Conservation (phyloP, 495 filamentous ascomycete species). For the Podospora bellae-mahoneyi region DNA sequence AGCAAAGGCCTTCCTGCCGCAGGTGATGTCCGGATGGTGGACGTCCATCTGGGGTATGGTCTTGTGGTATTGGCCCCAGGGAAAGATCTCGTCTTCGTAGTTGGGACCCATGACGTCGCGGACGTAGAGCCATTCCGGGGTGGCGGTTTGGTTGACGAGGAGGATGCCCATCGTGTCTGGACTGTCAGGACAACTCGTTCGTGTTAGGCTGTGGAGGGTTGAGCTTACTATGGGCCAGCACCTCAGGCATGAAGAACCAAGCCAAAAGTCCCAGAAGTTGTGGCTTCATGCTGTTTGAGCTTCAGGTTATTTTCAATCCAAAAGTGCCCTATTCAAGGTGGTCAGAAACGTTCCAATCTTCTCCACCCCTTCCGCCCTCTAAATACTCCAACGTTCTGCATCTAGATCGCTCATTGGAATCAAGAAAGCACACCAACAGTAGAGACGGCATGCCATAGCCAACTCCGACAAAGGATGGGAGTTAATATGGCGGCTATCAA, state of each 20-base stretch:
- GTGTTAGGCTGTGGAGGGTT: not conserved
- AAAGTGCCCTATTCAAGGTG: not conserved
- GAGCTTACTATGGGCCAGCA: not conserved
- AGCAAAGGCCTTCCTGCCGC: conserved; percentile 19
- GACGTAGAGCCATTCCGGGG: conserved; percentile 26
- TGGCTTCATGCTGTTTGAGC: not conserved
- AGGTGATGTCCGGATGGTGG: conserved; percentile 19
- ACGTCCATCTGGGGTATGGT: conserved; percentile 8
- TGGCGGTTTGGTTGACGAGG: conserved; percentile 43
- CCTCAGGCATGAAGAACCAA: not conserved
- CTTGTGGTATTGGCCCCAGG: conserved; percentile 13
- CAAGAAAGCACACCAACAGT: not conserved
- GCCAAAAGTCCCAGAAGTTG: not conserved
- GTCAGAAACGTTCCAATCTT: not conserved
- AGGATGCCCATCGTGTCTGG: conserved; percentile 22
- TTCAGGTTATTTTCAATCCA: not conserved
- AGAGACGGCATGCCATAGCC: not conserved
- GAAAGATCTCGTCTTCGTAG: not conserved
- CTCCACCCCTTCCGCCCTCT: too few relatives aligned
- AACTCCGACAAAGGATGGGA: not conserved
- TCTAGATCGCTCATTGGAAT: not conserved
- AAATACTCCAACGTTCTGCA: not conserved
- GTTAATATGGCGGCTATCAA: conserved; percentile 6
- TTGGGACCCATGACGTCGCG: conserved; percentile 7
- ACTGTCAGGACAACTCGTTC: not conserved